phyloP scores from a whole-genome alignment of 306 rosid species.

The Pterocarpus macrocarpus region DNA sequence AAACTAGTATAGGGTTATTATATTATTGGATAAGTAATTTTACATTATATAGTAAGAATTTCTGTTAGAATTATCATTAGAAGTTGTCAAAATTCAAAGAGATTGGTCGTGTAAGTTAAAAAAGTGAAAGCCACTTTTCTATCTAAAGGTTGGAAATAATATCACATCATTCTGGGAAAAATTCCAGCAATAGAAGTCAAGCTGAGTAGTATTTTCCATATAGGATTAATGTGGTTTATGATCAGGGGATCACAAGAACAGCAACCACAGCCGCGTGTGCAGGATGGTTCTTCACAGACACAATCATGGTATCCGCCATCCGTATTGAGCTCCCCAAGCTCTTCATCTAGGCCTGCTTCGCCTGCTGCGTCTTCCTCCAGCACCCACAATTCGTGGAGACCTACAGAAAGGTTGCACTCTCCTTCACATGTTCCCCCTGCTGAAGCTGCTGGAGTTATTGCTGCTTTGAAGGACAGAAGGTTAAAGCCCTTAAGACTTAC shows the following conservation, averaged over 20 bases:
- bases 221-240: neutral
- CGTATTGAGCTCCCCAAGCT: conserved; percentile 55
- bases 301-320: conserved; percentile 89
- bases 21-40: too few species aligned
- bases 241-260: conserved; percentile 91
- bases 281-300: conserved; percentile 56
- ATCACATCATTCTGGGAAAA: too few species aligned
- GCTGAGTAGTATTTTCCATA: neutral
- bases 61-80: neutral
- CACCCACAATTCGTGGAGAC: conserved; percentile 35
- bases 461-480: conserved; percentile 84
- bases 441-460: conserved; percentile 78
- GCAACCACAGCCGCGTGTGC: conserved; percentile 52
- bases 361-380: conserved; percentile 57
- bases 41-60: too few species aligned
- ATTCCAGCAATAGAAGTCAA: too few species aligned
- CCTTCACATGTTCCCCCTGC: conserved; percentile 74
- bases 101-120: too few species aligned
- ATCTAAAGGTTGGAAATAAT: too few species aligned
- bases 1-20: conserved; percentile 18
- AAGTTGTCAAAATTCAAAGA: too few species aligned
- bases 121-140: too few species aligned
- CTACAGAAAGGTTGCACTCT: conserved; percentile 7
- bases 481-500: neutral
- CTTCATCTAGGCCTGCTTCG: conserved; percentile 72